Evolutionary conservation across 2,329 filamentous ascomycete genomes (phyloP), one percentile per base, ranked within the genome.

Genomic region (Dothiorella sarmentorum): DNA sequence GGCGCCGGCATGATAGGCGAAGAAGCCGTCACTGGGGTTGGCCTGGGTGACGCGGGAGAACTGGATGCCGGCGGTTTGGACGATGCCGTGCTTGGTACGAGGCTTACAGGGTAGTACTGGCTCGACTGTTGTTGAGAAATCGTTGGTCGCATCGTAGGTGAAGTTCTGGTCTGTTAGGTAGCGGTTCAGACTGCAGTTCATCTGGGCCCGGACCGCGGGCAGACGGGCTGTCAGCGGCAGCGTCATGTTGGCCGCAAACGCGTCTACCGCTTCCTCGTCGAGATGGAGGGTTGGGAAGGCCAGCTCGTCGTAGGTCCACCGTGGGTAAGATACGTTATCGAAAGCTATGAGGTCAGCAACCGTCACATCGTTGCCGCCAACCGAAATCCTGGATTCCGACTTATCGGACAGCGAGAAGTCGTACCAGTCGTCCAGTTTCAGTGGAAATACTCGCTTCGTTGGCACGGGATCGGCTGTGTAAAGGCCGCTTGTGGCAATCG

Each of bases 171-270:
- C n/a, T n/a, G n/a, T n/a, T n/a, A n/a, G 20, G 29, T 15, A 51
- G 13, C 11, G 9, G 45, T 51, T 37, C 17, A 51, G 45, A 4
- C n/a, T 51, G 45, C 45, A 51, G 45, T 51, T 51, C 45, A 35
- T 33, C 17, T 51, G 24, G 0, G 29, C 45, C 2, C 45, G 45
- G n/a, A 51, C 31, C 7, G 45, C 45, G 17, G 45, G 45, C 4
- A 51, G 27, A 11, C 45, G 27, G 6, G 27, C 29, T 1, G 17
- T 33, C 10, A 51, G 45, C 27, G 27, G 45, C 7, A 35, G 24
- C 1, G 42, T 9, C 7, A 18, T 45, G 43, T 45, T 45, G 13
- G 37, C 15, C 20, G 37, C 13, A 24, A 44, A 17, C 22, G 17
- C 42, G 0, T 17, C 42, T 22, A 18, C 11, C 13, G 24, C 13